Evolutionary conservation across 495 filamentous ascomycete species (phyloP), one percentile per base, ranked within the genome.

Genomic region (Schizothecium vesticola): DNA sequence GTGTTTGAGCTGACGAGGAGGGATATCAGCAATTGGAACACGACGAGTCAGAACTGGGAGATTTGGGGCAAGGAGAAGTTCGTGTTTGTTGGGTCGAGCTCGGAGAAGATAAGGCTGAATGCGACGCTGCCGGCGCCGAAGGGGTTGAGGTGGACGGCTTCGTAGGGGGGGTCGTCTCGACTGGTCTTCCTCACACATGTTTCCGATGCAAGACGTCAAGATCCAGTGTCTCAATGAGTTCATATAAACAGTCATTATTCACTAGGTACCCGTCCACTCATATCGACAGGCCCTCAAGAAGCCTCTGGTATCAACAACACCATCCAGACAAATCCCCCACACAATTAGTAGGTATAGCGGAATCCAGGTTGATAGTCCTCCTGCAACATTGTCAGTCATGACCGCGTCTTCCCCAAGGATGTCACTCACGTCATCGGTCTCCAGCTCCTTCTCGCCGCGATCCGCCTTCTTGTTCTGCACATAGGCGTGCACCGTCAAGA

Each of bases 1-100:
- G 78, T 79, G 2, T 87, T 97, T 76, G 81, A 86, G 3, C 74
- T 97, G 43, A 93, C 87, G 23, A 85, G 93, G 64, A 89, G 90
- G 72, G 94, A 97, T 74, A 36, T 84, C 33, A 83, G 81, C 70
- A 96, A 93, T 73, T 97, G 94, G 94, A 89, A 96, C 70, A 80
- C 87, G 19, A 83, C 77, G 19, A 80, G 78, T 11, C 91, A 96
- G 83, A 90, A 97, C 79, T 97, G 94, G 94, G 85, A 87, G 61
- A 69, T 83, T 22, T 63, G 66, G 65, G 72, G 69, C 24, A 71
- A 65, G 56, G 69, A 69, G n/a, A 82, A 82, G 74, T 73, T 67
- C 19, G 76, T 77, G 9, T 74, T 78, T 69, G 69, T 83, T 29
- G 79, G 80, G 4, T 72, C 75, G 33, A 82, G 80, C 56, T 79